A percentile compares a stretch with the other conserved stretches of the same genome.
Conservation (phyloP, 2,329 filamentous ascomycete genomes). For the Calonectria pteridis region DNA sequence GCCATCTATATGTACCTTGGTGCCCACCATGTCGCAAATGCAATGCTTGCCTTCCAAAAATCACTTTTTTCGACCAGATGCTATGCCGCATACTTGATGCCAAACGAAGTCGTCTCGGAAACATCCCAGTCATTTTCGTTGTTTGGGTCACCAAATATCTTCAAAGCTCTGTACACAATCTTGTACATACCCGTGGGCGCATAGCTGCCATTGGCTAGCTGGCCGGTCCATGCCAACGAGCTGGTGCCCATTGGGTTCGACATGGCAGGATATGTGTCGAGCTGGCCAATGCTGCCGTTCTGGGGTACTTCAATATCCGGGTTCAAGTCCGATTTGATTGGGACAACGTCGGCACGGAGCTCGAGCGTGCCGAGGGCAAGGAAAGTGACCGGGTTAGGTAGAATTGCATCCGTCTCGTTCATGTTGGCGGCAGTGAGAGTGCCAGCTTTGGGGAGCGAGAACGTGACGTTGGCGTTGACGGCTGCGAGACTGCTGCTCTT, state of each 20-base stretch:
- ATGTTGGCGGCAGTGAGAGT: constrained; percentile 27
- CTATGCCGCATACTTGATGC: constrained; percentile 56
- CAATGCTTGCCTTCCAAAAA: not conserved
- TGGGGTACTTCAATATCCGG: constrained; percentile 46
- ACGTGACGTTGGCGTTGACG: constrained; percentile 52
- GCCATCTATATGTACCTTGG: not conserved
- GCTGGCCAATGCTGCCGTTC: constrained; percentile 58
- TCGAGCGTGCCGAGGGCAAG: constrained; percentile 60
- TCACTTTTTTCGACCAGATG: not conserved
- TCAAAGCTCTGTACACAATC: constrained; percentile 61
- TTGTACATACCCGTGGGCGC: constrained; percentile 64
- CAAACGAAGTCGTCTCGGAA: constrained; percentile 56
- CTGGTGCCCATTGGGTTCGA: constrained; percentile 44
- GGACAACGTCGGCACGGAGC: constrained; percentile 60
- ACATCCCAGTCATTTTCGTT: constrained; percentile 62
- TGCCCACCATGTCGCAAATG: not conserved
- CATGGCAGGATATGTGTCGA: constrained; percentile 56
- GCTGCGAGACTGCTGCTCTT: constrained; percentile 45
- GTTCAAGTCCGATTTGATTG: constrained; percentile 42
- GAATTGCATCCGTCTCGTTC: constrained; percentile 43
- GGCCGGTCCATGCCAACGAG: constrained; percentile 58
- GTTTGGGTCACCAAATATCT: constrained; percentile 62
- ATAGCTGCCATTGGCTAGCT: constrained; percentile 59
- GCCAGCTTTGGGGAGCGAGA: constrained; percentile 57
- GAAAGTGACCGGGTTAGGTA: constrained; percentile 56